A percentile compares a stretch with the other conserved stretches of the same genome.
Evolutionary conservation across 805 yeast genomes (phyloP).

Genomic region (Kazachstania martiniae): DNA sequence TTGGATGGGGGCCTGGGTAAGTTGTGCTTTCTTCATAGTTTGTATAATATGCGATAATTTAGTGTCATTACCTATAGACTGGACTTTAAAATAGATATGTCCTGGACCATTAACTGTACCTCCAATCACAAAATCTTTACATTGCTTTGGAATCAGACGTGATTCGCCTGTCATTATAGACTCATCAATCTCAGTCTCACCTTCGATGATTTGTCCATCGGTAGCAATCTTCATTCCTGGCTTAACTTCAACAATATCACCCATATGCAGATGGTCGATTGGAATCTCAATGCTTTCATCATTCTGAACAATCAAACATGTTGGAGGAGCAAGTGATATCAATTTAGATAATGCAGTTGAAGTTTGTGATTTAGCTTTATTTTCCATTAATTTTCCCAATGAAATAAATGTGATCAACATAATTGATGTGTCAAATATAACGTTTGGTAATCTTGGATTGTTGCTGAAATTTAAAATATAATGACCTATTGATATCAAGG

Average conservation of each 20-base stretch:
- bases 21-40: constrained; percentile 82
- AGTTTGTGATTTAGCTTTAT: constrained; percentile 87
- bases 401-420: constrained; percentile 80
- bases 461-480: constrained; percentile 28
- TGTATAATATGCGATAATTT: constrained; percentile 79
- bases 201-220: constrained; percentile 73
- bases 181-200: constrained; percentile 80
- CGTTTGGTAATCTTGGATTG: constrained; percentile 40
- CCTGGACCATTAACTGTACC: constrained; percentile 86
- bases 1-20: constrained; percentile 83
- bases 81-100: constrained; percentile 55
- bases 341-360: constrained; percentile 78
- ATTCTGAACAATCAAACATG: constrained; percentile 46
- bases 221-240: constrained; percentile 90
- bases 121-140: constrained; percentile 63
- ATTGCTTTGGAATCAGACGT: constrained; percentile 51
- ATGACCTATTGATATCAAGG: constrained; percentile 48
- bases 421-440: constrained; percentile 75
- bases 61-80: constrained; percentile 70
- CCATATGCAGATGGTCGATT: constrained; percentile 64
- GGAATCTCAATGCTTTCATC: constrained; percentile 33
- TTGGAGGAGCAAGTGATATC: constrained; percentile 69
- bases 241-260: constrained; percentile 64
- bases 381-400: constrained; percentile 85
- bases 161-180: constrained; percentile 90